Evolutionary conservation across 2,329 filamentous ascomycete species (phyloP).

Genomic region (Laburnicola sp.): DNA sequence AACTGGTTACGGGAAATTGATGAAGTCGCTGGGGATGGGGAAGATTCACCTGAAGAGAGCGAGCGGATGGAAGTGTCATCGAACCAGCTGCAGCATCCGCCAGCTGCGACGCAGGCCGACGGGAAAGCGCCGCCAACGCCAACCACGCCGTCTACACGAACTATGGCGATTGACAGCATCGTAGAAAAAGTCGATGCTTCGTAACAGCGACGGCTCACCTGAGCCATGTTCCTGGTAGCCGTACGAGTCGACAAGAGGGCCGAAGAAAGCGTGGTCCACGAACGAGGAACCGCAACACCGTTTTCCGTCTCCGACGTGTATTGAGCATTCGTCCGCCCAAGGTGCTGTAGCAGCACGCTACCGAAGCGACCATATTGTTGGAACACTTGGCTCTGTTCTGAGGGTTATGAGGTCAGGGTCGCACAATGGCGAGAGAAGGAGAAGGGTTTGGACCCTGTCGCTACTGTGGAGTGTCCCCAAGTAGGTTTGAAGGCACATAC

Average conservation of each 20-base stretch:
- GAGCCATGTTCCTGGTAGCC: slow-evolving; percentile 7
- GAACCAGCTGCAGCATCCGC: slow-evolving; percentile 23
- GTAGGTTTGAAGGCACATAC: no score
- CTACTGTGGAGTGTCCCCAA: no score
- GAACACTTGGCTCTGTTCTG: no score
- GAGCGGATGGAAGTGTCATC: slow-evolving; percentile 26
- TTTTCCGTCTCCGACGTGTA: not conserved
- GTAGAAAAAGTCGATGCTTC: slow-evolving; percentile 44
- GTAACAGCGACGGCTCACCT: slow-evolving; percentile 19
- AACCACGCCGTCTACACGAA: slow-evolving; percentile 42
- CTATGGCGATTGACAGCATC: slow-evolving; percentile 47
- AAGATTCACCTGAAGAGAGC: slow-evolving; percentile 23
- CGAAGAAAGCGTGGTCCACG: not conserved
- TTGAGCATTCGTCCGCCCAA: not conserved
- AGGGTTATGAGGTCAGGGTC: not conserved
- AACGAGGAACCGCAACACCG: not conserved
- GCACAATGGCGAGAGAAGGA: not conserved
- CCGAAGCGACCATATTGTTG: not conserved
- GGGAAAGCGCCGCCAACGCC: slow-evolving; percentile 41
- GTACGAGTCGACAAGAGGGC: not conserved
- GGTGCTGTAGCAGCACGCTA: not conserved
- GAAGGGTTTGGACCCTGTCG: not conserved
- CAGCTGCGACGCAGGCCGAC: slow-evolving; percentile 27
- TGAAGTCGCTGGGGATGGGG: slow-evolving; percentile 44
- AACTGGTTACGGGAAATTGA: slow-evolving; percentile 62